Evolutionary conservation across 768 basidiomycete genomes (phyloP).

Genomic region (Lactifluus subvellereus): DNA sequence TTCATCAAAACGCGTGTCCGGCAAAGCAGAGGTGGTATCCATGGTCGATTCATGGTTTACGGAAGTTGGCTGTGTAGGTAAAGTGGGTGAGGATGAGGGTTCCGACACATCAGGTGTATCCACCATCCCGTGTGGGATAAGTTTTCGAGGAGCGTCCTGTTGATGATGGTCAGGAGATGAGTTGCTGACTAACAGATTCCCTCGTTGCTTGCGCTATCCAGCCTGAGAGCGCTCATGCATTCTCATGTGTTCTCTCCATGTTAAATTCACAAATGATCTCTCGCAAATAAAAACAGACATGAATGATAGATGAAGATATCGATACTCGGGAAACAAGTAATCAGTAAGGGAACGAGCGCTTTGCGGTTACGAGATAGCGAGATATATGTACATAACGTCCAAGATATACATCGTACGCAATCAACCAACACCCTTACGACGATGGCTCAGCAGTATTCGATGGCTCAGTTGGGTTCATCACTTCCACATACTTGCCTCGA

Average conservation of each 20-base stretch:
- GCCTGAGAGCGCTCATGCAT: too few relatives aligned
- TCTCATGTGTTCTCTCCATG: too few relatives aligned
- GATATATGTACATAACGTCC: conserved; percentile 22
- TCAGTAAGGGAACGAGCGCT: conserved; percentile 4
- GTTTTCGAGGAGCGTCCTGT: too few relatives aligned
- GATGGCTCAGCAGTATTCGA: conserved; percentile 32
- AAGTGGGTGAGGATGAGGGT: not conserved
- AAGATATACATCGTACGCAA: conserved; percentile 21
- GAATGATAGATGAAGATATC: conserved; percentile 1
- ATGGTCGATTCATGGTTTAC: not conserved
- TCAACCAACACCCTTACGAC: conserved; percentile 13
- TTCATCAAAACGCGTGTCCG: not conserved
- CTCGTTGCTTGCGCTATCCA: too few relatives aligned
- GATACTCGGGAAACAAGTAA: conserved; percentile 13
- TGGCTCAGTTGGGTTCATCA: conserved; percentile 49
- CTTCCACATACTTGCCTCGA: conserved; percentile 48
- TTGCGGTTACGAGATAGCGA: conserved; percentile 8
- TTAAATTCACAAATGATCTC: not conserved
- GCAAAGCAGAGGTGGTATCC: conserved; percentile 4
- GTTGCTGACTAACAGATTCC: conserved; percentile 5
- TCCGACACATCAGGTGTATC: not conserved
- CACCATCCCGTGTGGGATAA: conserved; percentile 1
- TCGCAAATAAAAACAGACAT: not conserved
- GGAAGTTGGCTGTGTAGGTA: not conserved
- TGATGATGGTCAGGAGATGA: not conserved